These are phyloP conservation scores for Candida maesae DNA, from an alignment of 805 yeast genomes.

Conservation along the genomic window DNA sequence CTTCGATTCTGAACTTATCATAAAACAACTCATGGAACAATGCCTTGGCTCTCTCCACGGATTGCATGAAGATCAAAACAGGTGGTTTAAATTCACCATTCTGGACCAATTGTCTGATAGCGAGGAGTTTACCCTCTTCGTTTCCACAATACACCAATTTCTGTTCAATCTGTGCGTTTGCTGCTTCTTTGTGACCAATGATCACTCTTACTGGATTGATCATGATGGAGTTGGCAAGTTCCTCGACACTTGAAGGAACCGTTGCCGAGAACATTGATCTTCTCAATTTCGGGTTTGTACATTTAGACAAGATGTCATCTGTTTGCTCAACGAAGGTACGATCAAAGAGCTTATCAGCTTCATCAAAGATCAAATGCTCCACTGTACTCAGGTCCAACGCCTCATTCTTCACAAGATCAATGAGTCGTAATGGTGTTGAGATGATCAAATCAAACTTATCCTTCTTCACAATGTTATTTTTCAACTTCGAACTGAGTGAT, in stretches of 20 bases:
- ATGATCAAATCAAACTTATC: conserved; percentile 76
- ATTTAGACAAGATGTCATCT: conserved; percentile 65
- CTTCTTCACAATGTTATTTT: conserved; percentile 53
- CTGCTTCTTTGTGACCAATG: conserved; percentile 93
- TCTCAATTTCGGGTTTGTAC: conserved; percentile 37
- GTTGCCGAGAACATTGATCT: conserved; percentile 94
- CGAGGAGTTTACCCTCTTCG: conserved; percentile 93
- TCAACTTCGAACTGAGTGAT: conserved; percentile 64
- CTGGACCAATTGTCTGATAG: conserved; percentile 82
- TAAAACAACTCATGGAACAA: conserved; percentile 88
- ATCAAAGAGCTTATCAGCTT: conserved; percentile 92
- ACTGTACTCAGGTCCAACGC: conserved; percentile 59
- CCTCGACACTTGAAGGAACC: conserved; percentile 89
- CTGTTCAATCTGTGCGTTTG: conserved; percentile 79
- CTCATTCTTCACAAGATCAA: conserved; percentile 67
- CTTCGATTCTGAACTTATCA: conserved; percentile 91
- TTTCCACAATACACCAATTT: conserved; percentile 81
- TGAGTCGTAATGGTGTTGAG: conserved; percentile 84
- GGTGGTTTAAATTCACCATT: conserved; percentile 90
- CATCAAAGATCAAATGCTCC: conserved; percentile 83
- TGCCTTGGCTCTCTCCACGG: conserved; percentile 91
- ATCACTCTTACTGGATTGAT: conserved; percentile 69
- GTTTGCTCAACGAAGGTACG: conserved; percentile 85
- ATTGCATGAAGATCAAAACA: conserved; percentile 84
- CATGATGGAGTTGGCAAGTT: conserved; percentile 83